Percentiles rank a stretch among this genome's conserved stretches.
Conservation (phyloP, 257 asterid genomes). For the Fraxinus anomala region DNA sequence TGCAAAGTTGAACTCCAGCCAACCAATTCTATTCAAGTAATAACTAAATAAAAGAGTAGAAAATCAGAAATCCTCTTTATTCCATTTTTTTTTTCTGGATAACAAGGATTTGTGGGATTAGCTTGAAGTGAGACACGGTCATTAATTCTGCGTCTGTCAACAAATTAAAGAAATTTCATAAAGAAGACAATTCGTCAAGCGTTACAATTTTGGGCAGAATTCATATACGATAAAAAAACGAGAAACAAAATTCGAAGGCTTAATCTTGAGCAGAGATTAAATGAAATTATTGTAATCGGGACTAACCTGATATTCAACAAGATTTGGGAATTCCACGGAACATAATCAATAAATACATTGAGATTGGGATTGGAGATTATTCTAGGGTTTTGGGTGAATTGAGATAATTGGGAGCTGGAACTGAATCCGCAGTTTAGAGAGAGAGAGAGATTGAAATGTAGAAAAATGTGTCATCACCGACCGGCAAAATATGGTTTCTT, state of each 20-base stretch:
- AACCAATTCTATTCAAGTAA: not conserved
- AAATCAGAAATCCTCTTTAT: not conserved
- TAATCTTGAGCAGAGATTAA: not conserved
- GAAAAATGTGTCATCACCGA: not conserved
- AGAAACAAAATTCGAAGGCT: not conserved
- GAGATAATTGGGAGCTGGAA: not conserved
- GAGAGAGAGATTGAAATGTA: not conserved
- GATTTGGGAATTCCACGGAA: not conserved
- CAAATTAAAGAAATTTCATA: not conserved
- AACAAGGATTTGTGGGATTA: constrained; percentile 17
- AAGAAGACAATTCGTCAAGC: not conserved
- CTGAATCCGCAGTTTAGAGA: not conserved
- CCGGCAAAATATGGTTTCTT: not conserved
- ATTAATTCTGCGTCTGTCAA: not conserved
- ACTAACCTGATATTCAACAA: constrained; percentile 5
- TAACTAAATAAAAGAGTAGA: not conserved
- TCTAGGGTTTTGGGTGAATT: not conserved
- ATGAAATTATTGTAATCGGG: not conserved
- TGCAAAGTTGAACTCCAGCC: constrained; percentile 13
- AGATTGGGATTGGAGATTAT: not conserved
- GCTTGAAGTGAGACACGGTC: not conserved
- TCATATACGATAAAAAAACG: not conserved
- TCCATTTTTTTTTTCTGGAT: not conserved
- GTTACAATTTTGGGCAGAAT: constrained; percentile 1
- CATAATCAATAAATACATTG: not conserved